phyloP scores from a whole-genome alignment of 2,329 filamentous ascomycete genomes.

The Epicoccum sorghinum region DNA sequence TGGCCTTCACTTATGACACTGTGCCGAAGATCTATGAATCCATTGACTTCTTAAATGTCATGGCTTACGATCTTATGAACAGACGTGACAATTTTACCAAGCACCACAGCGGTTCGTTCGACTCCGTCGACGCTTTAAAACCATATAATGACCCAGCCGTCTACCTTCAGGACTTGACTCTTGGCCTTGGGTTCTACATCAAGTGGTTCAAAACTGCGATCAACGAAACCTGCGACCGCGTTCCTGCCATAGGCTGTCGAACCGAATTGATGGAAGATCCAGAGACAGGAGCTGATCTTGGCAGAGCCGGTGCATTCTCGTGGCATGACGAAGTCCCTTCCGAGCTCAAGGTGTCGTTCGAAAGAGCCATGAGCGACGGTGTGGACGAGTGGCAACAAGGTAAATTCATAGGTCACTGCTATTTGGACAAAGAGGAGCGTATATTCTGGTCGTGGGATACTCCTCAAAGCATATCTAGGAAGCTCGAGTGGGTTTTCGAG shows the following conservation, averaged over 20 bases:
- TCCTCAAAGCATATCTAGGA: slow-evolving; percentile 62
- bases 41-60: slow-evolving; percentile 72
- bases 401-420: slow-evolving; percentile 63
- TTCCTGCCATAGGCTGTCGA: slow-evolving; percentile 51
- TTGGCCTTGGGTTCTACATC: slow-evolving; percentile 72
- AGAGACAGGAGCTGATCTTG: slow-evolving; percentile 64
- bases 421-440: slow-evolving; percentile 64
- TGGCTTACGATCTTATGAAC: slow-evolving; percentile 77
- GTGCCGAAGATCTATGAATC: slow-evolving; percentile 63
- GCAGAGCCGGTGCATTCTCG: slow-evolving; percentile 55
- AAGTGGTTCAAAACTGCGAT: slow-evolving; percentile 66
- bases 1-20: slow-evolving; percentile 65
- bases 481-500: slow-evolving; percentile 64
- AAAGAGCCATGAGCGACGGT: slow-evolving; percentile 60
- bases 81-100: slow-evolving; percentile 66
- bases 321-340: slow-evolving; percentile 48
- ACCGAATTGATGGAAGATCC: slow-evolving; percentile 66
- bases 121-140: slow-evolving; percentile 61
- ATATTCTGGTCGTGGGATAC: slow-evolving; percentile 80
- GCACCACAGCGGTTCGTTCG: slow-evolving; percentile 68
- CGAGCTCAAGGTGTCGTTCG: slow-evolving; percentile 64
- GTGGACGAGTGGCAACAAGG: slow-evolving; percentile 60
- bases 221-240: not conserved
- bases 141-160: slow-evolving; percentile 64
- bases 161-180: slow-evolving; percentile 61